Percentiles rank a stretch among this genome's conserved stretches.
Evolutionary conservation across 495 filamentous ascomycete species (phyloP).

Genomic region (Penicillium roqueforti): DNA sequence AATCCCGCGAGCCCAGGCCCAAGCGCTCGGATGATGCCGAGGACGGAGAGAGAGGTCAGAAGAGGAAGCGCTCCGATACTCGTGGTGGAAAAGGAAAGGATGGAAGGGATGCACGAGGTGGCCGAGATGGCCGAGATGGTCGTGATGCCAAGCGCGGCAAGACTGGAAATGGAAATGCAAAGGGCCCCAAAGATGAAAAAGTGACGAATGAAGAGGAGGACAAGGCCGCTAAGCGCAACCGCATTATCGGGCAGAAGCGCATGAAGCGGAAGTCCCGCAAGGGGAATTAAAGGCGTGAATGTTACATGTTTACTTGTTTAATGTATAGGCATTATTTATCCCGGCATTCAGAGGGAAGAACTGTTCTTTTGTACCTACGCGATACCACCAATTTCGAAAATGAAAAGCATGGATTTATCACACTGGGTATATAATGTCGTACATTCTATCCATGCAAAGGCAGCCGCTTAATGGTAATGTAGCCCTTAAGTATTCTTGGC

Average conservation of each 20-base stretch:
- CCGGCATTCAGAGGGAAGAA: neutral
- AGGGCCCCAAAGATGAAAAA: constrained; percentile 21
- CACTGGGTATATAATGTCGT: constrained; percentile 13
- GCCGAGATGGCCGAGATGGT: neutral
- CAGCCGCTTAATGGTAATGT: neutral
- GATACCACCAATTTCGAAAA: constrained; percentile 19
- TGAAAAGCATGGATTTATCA: constrained; percentile 22
- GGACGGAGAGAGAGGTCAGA: constrained; percentile 27
- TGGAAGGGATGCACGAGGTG: neutral
- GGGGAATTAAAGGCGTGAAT: constrained; percentile 31
- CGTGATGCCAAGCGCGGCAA: constrained; percentile 9
- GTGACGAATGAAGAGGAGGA: constrained; percentile 44
- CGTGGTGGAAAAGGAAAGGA: constrained; percentile 1
- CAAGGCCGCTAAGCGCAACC: constrained; percentile 56
- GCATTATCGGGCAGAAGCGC: constrained; percentile 66
- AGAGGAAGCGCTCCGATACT: constrained; percentile 39
- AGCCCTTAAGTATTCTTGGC: constrained; percentile 31
- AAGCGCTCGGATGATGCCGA: constrained; percentile 23
- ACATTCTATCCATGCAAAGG: neutral
- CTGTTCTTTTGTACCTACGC: constrained; percentile 10
- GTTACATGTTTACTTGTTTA: neutral
- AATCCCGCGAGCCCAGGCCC: constrained; percentile 34
- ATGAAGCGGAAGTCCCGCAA: constrained; percentile 52
- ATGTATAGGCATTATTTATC: constrained; percentile 17
- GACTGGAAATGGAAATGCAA: constrained; percentile 14